These are phyloP conservation scores for Gigaspora rosea DNA, from an alignment of 192 early-diverging fungal species.

Conservation along the genomic window DNA sequence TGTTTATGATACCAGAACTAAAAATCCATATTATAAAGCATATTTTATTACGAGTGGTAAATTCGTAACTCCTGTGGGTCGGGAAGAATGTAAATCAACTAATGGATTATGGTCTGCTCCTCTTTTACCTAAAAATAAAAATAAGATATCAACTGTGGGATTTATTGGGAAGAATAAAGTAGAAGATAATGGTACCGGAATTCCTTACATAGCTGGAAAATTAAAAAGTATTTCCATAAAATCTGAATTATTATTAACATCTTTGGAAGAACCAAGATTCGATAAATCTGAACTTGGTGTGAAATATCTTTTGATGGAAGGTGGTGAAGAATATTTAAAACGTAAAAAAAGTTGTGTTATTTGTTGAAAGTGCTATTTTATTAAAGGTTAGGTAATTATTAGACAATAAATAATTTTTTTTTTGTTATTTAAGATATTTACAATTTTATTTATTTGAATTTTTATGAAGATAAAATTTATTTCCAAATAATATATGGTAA, in stretches of 20 bases:
- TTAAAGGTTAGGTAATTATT: too few relatives aligned
- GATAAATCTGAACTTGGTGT: not conserved
- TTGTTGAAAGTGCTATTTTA: not conserved
- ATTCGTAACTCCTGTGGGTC: not conserved
- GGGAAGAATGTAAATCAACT: not conserved
- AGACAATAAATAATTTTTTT: too few relatives aligned
- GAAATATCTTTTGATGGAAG: not conserved
- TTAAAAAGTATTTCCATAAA: not conserved
- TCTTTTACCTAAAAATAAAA: not conserved
- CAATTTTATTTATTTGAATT: too few relatives aligned
- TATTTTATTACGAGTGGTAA: constrained; percentile 9
- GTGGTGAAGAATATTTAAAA: not conserved
- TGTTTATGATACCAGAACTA: not conserved
- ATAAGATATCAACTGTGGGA: not conserved
- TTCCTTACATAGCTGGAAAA: not conserved
- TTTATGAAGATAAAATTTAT: too few relatives aligned
- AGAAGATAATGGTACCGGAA: not conserved
- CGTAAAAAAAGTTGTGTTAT: not conserved
- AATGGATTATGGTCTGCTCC: not conserved
- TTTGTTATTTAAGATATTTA: too few relatives aligned
- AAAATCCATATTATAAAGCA: not conserved
- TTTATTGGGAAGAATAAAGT: not conserved
- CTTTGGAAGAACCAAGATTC: not conserved
- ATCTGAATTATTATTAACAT: not conserved
- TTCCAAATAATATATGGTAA: too few relatives aligned